Evolutionary conservation across 148 eudicot species (phyloP), one percentile per base, ranked within the genome.

Genomic region (Polygonum maritimum): DNA sequence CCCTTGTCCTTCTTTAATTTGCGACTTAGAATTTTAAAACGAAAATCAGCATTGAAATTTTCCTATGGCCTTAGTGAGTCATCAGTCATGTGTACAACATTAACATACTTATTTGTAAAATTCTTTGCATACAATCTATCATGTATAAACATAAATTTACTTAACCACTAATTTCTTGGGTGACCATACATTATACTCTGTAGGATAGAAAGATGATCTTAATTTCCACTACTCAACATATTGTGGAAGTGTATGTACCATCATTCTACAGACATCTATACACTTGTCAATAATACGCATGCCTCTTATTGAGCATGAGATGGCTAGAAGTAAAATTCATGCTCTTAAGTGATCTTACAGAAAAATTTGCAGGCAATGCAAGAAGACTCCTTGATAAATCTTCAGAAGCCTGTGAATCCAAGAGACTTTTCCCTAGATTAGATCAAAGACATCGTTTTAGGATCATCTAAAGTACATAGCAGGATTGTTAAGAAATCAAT

Each of bases 351-450:
- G 73, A 54, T 60, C 97, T 87, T 84, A 92, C 97, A 51, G 86
- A 82, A 77, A 82, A 80, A 78, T 87, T 83, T 4, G 88, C 82
- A 14, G 85, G 81, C 52, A 90, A 73, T 81, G 91, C 82, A 77
- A 77, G 71, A 73, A 83, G 35, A 33, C 75, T 79, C 78, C 83
- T 72, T 35, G 86, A 82, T 70, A 90, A 73, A 69, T 84, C 89
- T 84, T 79, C 82, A 74, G 80, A 72, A 73, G 81, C 84, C 86
- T 86, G 82, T 44, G 84, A 79, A 75, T 80, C 80, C 76, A 85
- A 79, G 79, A 83, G 85, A 72, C 86, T 49, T 62, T 82, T 83
- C 80, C 83, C 82, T 76, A 82, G 35, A 22, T 84, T 80, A 67
- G 72, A 83, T 79, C 80, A 71, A 78, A 63, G 81, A 83, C 80